These are phyloP conservation scores for Talaromyces rugulosus DNA, from an alignment of 2,329 filamentous ascomycete species.

Conservation along the genomic window DNA sequence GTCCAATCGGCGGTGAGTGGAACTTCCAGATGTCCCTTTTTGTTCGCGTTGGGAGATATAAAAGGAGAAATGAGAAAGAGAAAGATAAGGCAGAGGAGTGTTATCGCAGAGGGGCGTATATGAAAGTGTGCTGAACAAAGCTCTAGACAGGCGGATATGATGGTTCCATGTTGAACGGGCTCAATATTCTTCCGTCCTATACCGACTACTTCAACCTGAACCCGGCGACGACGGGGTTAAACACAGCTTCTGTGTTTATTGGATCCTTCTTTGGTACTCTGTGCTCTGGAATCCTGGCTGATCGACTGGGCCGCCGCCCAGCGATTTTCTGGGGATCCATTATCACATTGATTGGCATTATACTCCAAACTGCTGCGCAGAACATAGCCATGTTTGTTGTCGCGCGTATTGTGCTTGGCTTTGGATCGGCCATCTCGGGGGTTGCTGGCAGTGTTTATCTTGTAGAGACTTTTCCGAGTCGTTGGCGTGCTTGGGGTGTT, in stretches of 20 bases:
- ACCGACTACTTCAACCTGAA: constrained; percentile 54
- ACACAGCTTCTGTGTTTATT: constrained; percentile 60
- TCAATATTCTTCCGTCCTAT: constrained; percentile 56
- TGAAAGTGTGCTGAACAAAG: background rate
- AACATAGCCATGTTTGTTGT: constrained; percentile 61
- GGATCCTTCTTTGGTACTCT: constrained; percentile 75
- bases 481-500: constrained; percentile 44
- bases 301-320: constrained; percentile 61
- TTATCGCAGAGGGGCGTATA: too few relatives aligned
- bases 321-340: constrained; percentile 66
- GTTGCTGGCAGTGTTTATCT: constrained; percentile 47
- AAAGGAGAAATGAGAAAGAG: background rate
- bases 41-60: background rate
- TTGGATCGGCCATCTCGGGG: constrained; percentile 50
- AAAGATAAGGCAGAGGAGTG: background rate
- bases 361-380: constrained; percentile 59
- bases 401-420: constrained; percentile 69
- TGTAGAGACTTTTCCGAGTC: constrained; percentile 46
- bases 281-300: constrained; percentile 71
- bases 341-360: constrained; percentile 65
- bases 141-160: constrained; percentile 34
- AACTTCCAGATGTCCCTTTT: background rate
- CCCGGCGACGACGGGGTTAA: constrained; percentile 50
- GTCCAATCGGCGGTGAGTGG: constrained; percentile 41
- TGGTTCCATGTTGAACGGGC: constrained; percentile 52